phyloP scores from a whole-genome alignment of 257 asterid species.

The Przewalskia tangutica region DNA sequence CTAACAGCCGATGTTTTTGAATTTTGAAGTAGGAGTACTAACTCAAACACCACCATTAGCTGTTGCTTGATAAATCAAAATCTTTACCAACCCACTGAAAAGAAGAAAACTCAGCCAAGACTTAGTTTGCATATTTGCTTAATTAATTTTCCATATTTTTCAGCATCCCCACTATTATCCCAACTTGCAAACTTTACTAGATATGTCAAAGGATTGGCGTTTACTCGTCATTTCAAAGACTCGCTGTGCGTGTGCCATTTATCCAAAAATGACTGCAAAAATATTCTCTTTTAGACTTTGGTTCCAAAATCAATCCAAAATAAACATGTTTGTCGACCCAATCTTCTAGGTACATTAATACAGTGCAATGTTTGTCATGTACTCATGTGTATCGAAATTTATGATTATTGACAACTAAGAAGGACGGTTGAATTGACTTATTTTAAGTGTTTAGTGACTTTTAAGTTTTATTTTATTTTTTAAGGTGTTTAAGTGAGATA shows the following conservation, averaged over 20 bases:
- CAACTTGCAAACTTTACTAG: background rate
- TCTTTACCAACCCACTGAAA: conserved; percentile 1
- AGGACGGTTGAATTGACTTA: too few species aligned
- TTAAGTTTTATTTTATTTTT: too few species aligned
- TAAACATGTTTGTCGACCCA: background rate
- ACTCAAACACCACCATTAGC: too few species aligned
- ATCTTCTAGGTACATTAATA: background rate
- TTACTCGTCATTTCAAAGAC: background rate
- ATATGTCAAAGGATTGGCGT: background rate
- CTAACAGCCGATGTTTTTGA: conserved; percentile 20
- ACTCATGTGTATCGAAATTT: background rate
- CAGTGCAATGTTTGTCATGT: background rate
- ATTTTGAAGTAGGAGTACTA: background rate
- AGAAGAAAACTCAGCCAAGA: background rate
- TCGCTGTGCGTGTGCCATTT: background rate
- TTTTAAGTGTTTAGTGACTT: too few species aligned
- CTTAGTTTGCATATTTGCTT: background rate
- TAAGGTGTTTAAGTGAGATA: too few species aligned
- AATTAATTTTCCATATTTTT: background rate
- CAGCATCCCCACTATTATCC: background rate
- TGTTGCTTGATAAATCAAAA: background rate
- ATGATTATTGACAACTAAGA: too few species aligned
- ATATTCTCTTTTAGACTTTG: background rate
- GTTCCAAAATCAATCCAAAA: background rate
- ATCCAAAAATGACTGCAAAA: background rate